Conservation (phyloP, 192 early-diverging fungal species). For the Lobulomyces angularis region DNA sequence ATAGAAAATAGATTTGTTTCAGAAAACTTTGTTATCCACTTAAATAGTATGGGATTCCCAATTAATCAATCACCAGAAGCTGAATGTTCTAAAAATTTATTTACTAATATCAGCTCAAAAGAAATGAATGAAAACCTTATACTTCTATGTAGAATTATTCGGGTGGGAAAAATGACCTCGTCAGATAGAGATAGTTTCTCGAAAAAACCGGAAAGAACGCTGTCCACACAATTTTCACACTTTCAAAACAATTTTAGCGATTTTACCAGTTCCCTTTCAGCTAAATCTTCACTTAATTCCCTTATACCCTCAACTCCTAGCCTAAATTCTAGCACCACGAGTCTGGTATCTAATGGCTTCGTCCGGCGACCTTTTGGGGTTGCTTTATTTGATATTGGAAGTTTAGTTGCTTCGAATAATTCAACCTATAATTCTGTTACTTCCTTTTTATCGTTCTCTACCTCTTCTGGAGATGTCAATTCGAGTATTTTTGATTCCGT, state of each 20-base stretch:
- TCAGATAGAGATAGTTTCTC: conserved; percentile 31
- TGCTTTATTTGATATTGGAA: conserved; percentile 36
- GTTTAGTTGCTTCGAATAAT: conserved; percentile 11
- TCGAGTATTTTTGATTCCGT: not conserved
- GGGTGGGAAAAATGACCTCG: conserved; percentile 49
- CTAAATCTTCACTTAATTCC: too few species aligned
- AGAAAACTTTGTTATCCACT: conserved; percentile 44
- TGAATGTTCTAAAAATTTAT: conserved; percentile 28
- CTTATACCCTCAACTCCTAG: not conserved
- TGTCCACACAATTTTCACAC: too few species aligned
- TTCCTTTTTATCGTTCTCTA: too few species aligned
- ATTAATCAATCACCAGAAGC: conserved; percentile 18
- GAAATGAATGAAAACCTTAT: conserved; percentile 39
- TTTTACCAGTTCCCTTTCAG: too few species aligned
- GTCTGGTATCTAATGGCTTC: not conserved
- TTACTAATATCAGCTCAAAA: conserved; percentile 39
- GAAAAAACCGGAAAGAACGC: conserved; percentile 9
- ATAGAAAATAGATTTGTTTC: conserved; percentile 29
- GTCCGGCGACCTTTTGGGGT: conserved; percentile 52
- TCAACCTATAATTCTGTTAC: not conserved
- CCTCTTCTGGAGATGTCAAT: too few species aligned
- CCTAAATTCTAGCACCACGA: conserved; percentile 5
- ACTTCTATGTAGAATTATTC: conserved; percentile 48
- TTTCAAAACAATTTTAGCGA: too few species aligned
- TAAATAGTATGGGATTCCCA: conserved; percentile 45